Evolutionary conservation across 768 basidiomycete genomes (phyloP), one percentile per base, ranked within the genome.

Genomic region (Calocera cornea): DNA sequence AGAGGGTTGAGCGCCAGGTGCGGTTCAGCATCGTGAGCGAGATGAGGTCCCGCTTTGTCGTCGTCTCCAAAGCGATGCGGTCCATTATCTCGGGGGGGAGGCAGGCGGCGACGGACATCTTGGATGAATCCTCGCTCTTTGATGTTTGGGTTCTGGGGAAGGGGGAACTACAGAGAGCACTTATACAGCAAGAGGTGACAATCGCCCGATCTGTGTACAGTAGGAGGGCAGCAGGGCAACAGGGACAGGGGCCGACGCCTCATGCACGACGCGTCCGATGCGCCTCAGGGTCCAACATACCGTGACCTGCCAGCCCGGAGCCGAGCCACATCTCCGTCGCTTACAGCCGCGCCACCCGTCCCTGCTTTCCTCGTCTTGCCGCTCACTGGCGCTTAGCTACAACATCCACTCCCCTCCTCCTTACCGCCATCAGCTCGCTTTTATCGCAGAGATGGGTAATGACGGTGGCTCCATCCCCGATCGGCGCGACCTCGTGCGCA

Each of bases 391-490:
- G 49, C 49, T 41, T 19, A 41, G 10, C 40, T 41, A 10, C 40
- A 19, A 47, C 54, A 11, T 7, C 11, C 2, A 19, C 54, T 11
- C 14, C 54, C 27, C 24, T 33, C 14, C 5, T 10, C 54, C 31
- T 2, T 14, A 12, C 54, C 5, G 8, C 22, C 10, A 2, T 19
- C 19, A 19, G 7, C 54, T 29, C 31, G 14, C 31, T 29, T 16
- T 31, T 60, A 60, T 27, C 10, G 31, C 54, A 2, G 27, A 29
- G 0, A 72, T 72, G 72, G 73, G 74, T 66, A 72, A 72, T 68
- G 74, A 75, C 69, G 75, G 76, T 41, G 76, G 74, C 38, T 78
- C 76, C 5, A 78, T 80, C 70, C 76, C 77, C 0, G 76, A 78
- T 66, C 73, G 79, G 29, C 67, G 74, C 31, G 78, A 78, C 65